These are phyloP conservation scores for Kluyveromyces siamensis DNA, from an alignment of 805 yeast species.

Conservation along the genomic window DNA sequence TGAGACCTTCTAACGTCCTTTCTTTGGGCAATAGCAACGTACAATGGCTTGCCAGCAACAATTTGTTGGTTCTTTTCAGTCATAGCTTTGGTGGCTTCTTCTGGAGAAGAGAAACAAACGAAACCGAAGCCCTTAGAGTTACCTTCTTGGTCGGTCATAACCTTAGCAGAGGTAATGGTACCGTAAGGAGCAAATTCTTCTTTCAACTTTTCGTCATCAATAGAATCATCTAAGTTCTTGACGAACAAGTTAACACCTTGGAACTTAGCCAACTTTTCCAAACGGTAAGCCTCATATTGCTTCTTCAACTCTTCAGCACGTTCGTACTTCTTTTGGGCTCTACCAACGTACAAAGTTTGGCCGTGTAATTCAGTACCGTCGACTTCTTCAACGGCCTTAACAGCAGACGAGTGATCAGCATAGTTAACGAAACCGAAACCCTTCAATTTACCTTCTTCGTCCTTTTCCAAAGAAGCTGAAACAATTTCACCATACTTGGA, in stretches of 20 bases:
- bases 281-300: constrained; percentile 85
- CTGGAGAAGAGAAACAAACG: constrained; percentile 95
- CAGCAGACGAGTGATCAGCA: constrained; percentile 80
- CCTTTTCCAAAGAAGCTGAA: constrained; percentile 72
- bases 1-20: constrained; percentile 96
- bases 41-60: constrained; percentile 91
- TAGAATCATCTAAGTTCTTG: constrained; percentile 90
- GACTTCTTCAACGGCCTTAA: constrained; percentile 83
- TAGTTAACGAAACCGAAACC: constrained; percentile 96
- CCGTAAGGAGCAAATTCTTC: constrained; percentile 94
- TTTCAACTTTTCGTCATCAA: constrained; percentile 83
- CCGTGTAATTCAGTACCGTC: constrained; percentile 82
- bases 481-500: constrained; percentile 69
- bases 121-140: constrained; percentile 98
- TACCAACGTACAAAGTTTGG: constrained; percentile 85
- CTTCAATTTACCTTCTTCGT: constrained; percentile 78
- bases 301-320: constrained; percentile 92
- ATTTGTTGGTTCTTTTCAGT: constrained; percentile 97
- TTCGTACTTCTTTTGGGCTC: constrained; percentile 99
- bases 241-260: constrained; percentile 96
- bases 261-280: constrained; percentile 86
- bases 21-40: constrained; percentile 98
- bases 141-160: constrained; percentile 90
- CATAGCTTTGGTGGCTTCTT: constrained; percentile 98
- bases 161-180: constrained; percentile 89